Percentiles rank a stretch among this genome's conserved stretches.
These are phyloP conservation scores for Durio zibethinus DNA, from an alignment of 345 rosid genomes.

Conservation along the genomic window DNA sequence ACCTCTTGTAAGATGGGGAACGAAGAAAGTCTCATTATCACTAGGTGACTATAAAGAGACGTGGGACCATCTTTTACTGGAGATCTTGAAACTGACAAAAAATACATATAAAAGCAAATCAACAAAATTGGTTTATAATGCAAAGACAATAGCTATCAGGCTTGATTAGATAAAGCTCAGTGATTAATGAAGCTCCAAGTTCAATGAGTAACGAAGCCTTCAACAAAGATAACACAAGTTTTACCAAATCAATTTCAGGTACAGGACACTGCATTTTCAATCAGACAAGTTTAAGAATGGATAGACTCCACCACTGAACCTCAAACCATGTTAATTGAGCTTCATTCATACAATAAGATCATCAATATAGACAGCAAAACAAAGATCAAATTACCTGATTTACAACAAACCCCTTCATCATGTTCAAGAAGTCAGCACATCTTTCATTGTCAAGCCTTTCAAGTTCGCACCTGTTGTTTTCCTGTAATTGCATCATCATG, in stretches of 20 bases:
- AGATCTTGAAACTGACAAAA: neutral
- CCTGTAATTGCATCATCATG: conserved; percentile 42
- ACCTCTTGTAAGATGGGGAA: neutral
- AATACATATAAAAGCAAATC: neutral
- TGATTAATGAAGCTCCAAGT: neutral
- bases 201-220: neutral
- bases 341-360: neutral
- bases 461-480: conserved; percentile 75
- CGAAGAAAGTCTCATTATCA: neutral
- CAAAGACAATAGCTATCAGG: neutral
- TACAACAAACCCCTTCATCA: conserved; percentile 88
- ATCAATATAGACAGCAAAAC: neutral
- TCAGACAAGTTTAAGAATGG: neutral
- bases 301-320: neutral
- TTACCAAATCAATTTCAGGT: neutral
- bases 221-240: neutral
- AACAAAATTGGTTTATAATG: neutral
- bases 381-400: conserved; percentile 59
- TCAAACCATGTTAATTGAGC: neutral
- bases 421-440: conserved; percentile 69
- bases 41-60: neutral
- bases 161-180: neutral
- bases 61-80: neutral
- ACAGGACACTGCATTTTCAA: neutral
- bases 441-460: conserved; percentile 87